Evolutionary conservation across 768 basidiomycete species (phyloP), one percentile per base, ranked within the genome.

Genomic region (Termitomyces titanicus): DNA sequence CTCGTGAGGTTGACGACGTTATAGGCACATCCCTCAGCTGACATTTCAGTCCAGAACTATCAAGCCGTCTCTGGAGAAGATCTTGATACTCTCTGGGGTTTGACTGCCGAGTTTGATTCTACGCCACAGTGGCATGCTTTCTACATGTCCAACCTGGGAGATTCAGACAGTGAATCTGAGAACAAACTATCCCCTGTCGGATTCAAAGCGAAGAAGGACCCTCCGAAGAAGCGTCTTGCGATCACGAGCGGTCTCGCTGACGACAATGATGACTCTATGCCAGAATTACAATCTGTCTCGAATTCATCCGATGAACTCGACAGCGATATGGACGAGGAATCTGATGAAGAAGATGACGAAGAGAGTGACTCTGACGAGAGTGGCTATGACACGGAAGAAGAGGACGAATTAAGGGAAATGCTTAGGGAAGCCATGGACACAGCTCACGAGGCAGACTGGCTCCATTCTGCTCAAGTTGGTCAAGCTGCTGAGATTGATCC

Each of bases 341-440:
- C 71, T 3, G 77, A 80, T 9, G 73, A 72, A 3, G 70, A 72
- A 15, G 66, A 65, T 9, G 74, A 72, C 9, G 53, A 52, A 9
- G 69, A 66, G 6, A 70, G 70, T 44, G 70, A 73, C 24, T 70
- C 72, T 11, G 71, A 69, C 20, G 71, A 74, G 13, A 77, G 70
- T 40, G 79, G 69, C 6, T 85, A 86, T 63, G 80, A 89, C 60
- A 80, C 81, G 4, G 89, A 88, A 44, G 80, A 85, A 55, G 88
- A 88, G 58, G 88, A 87, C 51, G 77, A 80, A 57, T 67, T 89
- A 27, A 73, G 84, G 18, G 81, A 82, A 31, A 66, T 85, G 71
- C 58, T 84, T 25, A 77, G 83, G 47, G 85, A 88, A 63, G 91
- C 89, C 3, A 88, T 91, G 87, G 83, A 89, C 56, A 72, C 79